Evolutionary conservation across 345 rosid genomes (phyloP).

Genomic region (Salix brachista): DNA sequence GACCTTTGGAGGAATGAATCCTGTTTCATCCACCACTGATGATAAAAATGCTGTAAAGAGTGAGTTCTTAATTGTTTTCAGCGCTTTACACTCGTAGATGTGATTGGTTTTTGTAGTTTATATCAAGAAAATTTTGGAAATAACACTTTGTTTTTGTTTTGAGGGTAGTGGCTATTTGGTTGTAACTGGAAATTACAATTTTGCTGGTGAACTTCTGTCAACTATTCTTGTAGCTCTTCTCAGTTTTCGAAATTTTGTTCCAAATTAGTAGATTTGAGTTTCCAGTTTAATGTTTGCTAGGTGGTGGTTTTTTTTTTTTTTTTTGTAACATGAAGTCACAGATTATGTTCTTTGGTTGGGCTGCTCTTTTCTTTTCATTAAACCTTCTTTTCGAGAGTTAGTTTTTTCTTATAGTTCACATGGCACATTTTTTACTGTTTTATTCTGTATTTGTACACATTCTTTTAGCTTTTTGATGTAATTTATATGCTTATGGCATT

Average conservation of each 20-base stretch:
- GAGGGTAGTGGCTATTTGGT: background rate
- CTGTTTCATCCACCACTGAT: conserved; percentile 53
- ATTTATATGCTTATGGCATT: background rate
- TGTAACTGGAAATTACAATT: background rate
- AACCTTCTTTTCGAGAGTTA: background rate
- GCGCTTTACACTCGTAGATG: conserved; percentile 2
- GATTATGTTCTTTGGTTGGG: background rate
- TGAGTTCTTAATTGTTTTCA: conserved; percentile 26
- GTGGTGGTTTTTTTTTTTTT: background rate
- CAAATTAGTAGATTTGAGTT: background rate
- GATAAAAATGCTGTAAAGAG: conserved; percentile 66
- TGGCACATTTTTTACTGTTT: background rate
- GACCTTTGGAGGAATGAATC: conserved; percentile 48
- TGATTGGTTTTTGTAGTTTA: background rate
- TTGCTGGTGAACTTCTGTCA: background rate
- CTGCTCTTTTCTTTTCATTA: background rate
- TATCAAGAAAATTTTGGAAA: too few relatives aligned
- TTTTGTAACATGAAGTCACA: background rate
- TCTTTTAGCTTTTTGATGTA: background rate
- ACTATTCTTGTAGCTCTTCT: background rate
- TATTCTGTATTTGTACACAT: background rate
- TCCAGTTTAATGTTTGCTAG: background rate
- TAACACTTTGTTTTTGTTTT: too few relatives aligned
- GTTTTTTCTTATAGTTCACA: background rate
- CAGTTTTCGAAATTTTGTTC: background rate